Conservation (phyloP, 2,329 filamentous ascomycete genomes). For the Fusarium sororula region DNA sequence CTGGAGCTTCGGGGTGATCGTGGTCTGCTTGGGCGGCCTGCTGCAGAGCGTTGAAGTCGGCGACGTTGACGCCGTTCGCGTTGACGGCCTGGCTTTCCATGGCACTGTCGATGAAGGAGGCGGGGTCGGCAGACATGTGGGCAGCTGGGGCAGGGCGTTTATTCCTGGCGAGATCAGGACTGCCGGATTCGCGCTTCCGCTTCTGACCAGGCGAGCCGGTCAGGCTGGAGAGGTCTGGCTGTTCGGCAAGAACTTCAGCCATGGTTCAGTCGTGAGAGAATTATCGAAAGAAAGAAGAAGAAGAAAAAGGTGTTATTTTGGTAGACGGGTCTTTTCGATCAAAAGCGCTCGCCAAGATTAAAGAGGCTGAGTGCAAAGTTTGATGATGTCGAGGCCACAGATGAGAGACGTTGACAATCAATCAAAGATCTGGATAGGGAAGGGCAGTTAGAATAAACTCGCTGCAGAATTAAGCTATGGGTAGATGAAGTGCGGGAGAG, state of each 20-base stretch:
- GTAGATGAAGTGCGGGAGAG: slow-evolving; percentile 13
- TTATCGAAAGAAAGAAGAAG: not conserved
- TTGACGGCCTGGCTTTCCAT: slow-evolving; percentile 55
- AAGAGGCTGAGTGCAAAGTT: slow-evolving; percentile 11
- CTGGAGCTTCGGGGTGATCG: slow-evolving; percentile 58
- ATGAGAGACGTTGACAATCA: slow-evolving; percentile 33
- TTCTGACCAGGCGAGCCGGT: slow-evolving; percentile 60
- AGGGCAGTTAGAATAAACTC: slow-evolving; percentile 35
- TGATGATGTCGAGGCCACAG: slow-evolving; percentile 35
- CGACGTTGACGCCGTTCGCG: slow-evolving; percentile 57
- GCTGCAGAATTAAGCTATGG: not conserved
- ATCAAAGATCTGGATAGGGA: slow-evolving; percentile 34
- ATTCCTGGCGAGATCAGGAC: slow-evolving; percentile 58
- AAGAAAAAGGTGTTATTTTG: not conserved
- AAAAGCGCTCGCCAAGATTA: slow-evolving; percentile 19
- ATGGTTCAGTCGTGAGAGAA: slow-evolving; percentile 46
- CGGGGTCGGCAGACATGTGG: slow-evolving; percentile 57
- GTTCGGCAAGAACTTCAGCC: slow-evolving; percentile 59
- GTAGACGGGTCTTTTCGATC: slow-evolving; percentile 16
- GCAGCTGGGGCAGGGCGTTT: slow-evolving; percentile 60
- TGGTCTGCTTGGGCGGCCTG: slow-evolving; percentile 61
- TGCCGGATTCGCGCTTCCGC: slow-evolving; percentile 64
- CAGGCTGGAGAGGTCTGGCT: slow-evolving; percentile 57
- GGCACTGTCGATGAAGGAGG: slow-evolving; percentile 64
- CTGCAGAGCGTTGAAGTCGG: slow-evolving; percentile 66